Evolutionary conservation across 2,329 filamentous ascomycete genomes (phyloP), one percentile per base, ranked within the genome.

Genomic region (Epichloe uncinata): DNA sequence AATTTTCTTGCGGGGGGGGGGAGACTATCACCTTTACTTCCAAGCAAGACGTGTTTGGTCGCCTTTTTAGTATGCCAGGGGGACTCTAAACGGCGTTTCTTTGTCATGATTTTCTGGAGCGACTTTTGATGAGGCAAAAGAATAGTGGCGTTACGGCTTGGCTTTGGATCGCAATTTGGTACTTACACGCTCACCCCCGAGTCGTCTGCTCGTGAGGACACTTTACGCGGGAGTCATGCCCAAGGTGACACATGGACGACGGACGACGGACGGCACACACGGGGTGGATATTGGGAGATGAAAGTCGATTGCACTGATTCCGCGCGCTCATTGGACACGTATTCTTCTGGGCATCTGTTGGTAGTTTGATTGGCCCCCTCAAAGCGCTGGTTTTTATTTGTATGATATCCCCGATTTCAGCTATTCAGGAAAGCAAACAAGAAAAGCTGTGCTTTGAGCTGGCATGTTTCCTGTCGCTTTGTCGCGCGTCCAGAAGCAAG

Each of bases 91-190:
- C 13, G 49, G 49, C 43, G 38, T 46, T 47, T 6, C 12, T 7
- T 16, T 18, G 36, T 42, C 9, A 22, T 45, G 30, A 18, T 13
- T 36, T 6, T 42, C 36, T 34, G 16, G 35, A 41, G 41, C 45
- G 45, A 45, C 4, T 47, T 4, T 26, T 26, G 35, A 38, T 37
- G 36, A n/a, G 20, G 45, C 22, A 30, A 43, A 45, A 41, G 38
- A 44, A n/a, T 34, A 38, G 40, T 40, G 49, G 49, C 49, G 45
- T 48, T 48, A 13, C 44, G 40, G 45, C 13, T 45, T 42, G 26
- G 42, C 13, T 45, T 40, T 51, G 45, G n/a, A 50, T 47, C 13
- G 38, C 33, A 33, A 13, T 37, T 35, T 38, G 12, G 22, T 50
- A 18, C 16, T 35, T 34, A 2, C 22, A 7, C 41, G 20, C 45